A percentile compares a stretch with the other conserved stretches of the same genome.
These are phyloP conservation scores for Piedraia hortae DNA, from an alignment of 2,329 filamentous ascomycete genomes.

Conservation along the genomic window DNA sequence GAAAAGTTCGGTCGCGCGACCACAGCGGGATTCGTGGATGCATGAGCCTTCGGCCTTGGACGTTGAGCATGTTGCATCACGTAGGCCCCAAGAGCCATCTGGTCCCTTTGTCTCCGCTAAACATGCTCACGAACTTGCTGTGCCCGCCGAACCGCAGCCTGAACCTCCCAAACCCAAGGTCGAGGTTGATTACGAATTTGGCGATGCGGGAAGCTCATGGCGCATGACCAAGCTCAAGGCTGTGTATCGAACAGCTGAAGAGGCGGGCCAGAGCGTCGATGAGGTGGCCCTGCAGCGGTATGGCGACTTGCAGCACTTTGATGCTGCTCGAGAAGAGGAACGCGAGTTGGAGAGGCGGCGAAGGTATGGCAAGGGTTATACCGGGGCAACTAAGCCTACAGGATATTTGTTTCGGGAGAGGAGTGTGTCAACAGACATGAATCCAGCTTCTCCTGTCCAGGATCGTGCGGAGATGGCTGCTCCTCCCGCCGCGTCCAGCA, in stretches of 20 bases:
- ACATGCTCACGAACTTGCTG: conserved; percentile 32
- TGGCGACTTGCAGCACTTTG: conserved; percentile 58
- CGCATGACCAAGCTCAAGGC: conserved; percentile 83
- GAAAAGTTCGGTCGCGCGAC: conserved; percentile 18
- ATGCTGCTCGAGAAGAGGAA: conserved; percentile 78
- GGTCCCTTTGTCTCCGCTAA: conserved; percentile 20
- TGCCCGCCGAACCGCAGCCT: conserved; percentile 8
- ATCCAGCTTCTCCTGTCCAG: too few species aligned
- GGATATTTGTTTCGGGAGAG: conserved; percentile 67
- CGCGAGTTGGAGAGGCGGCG: conserved; percentile 63
- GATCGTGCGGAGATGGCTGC: conserved; percentile 20
- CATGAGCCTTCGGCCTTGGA: conserved; percentile 56
- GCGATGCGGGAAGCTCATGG: conserved; percentile 76
- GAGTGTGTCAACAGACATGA: too few species aligned
- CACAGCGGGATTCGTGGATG: conserved; percentile 82
- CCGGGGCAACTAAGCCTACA: conserved; percentile 60
- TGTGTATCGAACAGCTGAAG: conserved; percentile 54
- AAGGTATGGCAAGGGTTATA: conserved; percentile 62
- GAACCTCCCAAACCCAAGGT: conserved; percentile 26
- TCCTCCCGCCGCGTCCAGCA: conserved; percentile 22
- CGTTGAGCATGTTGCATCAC: conserved; percentile 50
- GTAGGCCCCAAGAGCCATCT: conserved; percentile 22
- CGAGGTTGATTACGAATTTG: conserved; percentile 58
- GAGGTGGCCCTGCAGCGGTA: conserved; percentile 63
- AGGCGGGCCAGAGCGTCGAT: conserved; percentile 44